These are phyloP conservation scores for Litsea cubeba DNA, from an alignment of 164 flowering plant genomes.

Conservation along the genomic window DNA sequence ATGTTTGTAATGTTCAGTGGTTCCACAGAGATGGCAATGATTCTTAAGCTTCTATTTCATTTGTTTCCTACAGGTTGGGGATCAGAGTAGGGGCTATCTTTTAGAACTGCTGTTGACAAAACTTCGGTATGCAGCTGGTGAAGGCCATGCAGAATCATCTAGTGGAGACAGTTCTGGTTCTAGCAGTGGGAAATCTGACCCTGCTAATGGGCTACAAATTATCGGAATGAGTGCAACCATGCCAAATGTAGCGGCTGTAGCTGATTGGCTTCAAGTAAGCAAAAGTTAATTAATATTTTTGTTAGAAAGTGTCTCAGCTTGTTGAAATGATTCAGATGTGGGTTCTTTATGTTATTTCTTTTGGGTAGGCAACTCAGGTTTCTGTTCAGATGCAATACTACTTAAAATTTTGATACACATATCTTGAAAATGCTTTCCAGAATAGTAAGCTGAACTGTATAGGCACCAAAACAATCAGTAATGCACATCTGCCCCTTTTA, in stretches of 20 bases:
- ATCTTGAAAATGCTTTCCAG: no score
- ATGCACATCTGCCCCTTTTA: no score
- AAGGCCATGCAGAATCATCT: conserved; percentile 63
- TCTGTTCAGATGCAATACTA: no score
- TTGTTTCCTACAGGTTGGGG: conserved; percentile 69
- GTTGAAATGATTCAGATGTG: background rate
- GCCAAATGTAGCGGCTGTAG: conserved; percentile 96
- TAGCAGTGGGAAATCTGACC: conserved; percentile 69
- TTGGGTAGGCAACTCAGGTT: no score
- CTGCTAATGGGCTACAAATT: conserved; percentile 81
- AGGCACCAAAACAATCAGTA: no score
- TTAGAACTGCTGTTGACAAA: conserved; percentile 93
- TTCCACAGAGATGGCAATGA: no score
- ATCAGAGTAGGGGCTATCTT: conserved; percentile 85
- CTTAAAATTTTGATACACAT: no score
- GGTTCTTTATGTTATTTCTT: background rate
- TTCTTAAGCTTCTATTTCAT: background rate
- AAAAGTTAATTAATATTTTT: background rate
- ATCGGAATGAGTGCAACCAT: conserved; percentile 99
- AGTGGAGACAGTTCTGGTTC: conserved; percentile 82
- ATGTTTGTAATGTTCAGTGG: no score
- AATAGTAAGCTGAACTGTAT: no score
- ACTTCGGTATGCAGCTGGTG: conserved; percentile 95
- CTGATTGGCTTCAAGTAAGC: conserved; percentile 97
- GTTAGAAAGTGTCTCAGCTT: background rate